Conservation (phyloP, 1,139 yeast genomes). For the Debaryomyces nepalensis region DNA sequence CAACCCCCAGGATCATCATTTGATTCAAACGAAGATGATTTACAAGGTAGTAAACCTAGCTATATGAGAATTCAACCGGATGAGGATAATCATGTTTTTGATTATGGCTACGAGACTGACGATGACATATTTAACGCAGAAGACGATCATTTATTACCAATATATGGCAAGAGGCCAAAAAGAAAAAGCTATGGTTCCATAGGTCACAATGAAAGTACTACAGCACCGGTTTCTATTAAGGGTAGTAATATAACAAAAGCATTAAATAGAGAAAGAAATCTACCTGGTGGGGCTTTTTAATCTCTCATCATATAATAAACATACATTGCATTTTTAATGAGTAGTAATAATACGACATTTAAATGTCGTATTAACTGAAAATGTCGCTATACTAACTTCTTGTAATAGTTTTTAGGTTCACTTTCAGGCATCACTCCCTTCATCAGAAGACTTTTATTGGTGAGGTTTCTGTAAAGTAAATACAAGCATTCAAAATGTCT, state of each 20-base stretch:
- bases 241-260: slow-evolving; percentile 27
- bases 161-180: slow-evolving; percentile 23
- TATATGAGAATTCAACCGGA: slow-evolving; percentile 46
- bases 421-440: background rate
- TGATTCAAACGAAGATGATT: slow-evolving; percentile 17
- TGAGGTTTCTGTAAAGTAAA: background rate
- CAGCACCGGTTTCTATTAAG: slow-evolving; percentile 28
- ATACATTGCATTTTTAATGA: too few species aligned
- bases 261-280: slow-evolving; percentile 39
- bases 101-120: slow-evolving; percentile 53
- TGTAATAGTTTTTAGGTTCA: too few species aligned
- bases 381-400: too few species aligned
- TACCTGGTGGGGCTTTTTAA: slow-evolving; percentile 30
- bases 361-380: background rate
- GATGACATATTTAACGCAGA: slow-evolving; percentile 42
- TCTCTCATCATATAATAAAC: background rate
- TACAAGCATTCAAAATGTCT: slow-evolving; percentile 19
- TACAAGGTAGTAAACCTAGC: slow-evolving; percentile 31
- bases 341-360: too few species aligned
- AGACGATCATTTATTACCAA: slow-evolving; percentile 38
- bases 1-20: slow-evolving; percentile 13
- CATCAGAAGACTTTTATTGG: background rate
- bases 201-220: slow-evolving; percentile 9
- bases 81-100: slow-evolving; percentile 31
- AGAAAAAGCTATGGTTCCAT: slow-evolving; percentile 26